Evolutionary conservation across 164 flowering plant species (phyloP).

Genomic region (Echeveria elegans): DNA sequence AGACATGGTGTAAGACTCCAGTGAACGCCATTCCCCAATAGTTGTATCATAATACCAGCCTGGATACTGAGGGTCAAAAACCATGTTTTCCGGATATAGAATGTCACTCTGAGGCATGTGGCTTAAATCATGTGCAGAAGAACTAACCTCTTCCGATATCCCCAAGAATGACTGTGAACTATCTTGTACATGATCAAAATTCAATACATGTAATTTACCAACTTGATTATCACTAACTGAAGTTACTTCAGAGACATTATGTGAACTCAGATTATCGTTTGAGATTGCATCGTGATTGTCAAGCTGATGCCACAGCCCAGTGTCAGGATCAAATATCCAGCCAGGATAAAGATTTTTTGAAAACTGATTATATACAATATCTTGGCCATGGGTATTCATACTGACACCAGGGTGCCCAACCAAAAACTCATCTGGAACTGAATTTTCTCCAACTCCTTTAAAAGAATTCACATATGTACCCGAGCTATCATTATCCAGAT

Average conservation of each 20-base stretch:
- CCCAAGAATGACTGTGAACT: conserved; percentile 8
- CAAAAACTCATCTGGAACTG: neutral
- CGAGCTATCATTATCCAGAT: conserved; percentile 1
- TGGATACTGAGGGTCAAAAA: conserved; percentile 14
- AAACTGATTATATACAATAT: conserved; percentile 9
- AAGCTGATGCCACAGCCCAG: conserved; percentile 15
- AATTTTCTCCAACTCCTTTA: conserved; percentile 2
- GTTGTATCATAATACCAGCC: conserved; percentile 14
- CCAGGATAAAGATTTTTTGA: conserved; percentile 17
- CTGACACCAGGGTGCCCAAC: conserved; percentile 1
- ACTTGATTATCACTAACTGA: neutral
- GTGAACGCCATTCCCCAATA: conserved; percentile 9
- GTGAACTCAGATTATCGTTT: conserved; percentile 5
- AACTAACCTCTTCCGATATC: conserved; percentile 7
- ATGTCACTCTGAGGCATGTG: conserved; percentile 11
- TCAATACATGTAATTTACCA: conserved; percentile 8
- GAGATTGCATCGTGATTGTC: conserved; percentile 7
- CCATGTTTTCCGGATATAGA: conserved; percentile 15
- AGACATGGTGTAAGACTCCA: conserved; percentile 12
- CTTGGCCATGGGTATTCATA: conserved; percentile 9
- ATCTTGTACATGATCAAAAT: conserved; percentile 10
- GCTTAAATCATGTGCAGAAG: conserved; percentile 10
- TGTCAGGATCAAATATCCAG: conserved; percentile 15
- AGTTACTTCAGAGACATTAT: conserved; percentile 5
- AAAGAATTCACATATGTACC: neutral